Conservation (phyloP, 192 early-diverging fungal genomes). For the Spinellus fusiger region DNA sequence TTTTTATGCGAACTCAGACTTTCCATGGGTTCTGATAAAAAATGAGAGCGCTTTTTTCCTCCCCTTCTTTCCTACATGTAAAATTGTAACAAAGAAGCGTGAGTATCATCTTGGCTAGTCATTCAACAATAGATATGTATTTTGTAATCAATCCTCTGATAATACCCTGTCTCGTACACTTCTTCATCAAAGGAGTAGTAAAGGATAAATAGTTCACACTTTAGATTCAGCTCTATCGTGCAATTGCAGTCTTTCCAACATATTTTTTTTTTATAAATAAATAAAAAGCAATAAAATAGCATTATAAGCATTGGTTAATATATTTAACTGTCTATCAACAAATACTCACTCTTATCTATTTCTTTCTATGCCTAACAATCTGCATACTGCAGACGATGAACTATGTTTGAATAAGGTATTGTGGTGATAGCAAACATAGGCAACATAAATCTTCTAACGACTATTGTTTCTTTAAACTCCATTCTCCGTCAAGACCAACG, state of each 20-base stretch:
- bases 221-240: slow-evolving; percentile 7
- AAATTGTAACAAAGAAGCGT: slow-evolving; percentile 10
- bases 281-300: neutral
- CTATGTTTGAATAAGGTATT: neutral
- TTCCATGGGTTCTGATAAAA: no score
- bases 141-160: slow-evolving; percentile 3
- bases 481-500: no score
- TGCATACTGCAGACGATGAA: neutral
- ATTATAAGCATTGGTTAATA: neutral
- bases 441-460: neutral
- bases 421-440: neutral
- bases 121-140: slow-evolving; percentile 9
- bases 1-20: no score
- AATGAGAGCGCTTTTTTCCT: no score
- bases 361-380: neutral
- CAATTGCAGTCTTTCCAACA: neutral
- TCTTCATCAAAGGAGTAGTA: slow-evolving; percentile 4
- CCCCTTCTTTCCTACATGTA: no score
- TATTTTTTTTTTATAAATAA: no score
- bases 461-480: no score
- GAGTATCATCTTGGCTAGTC: slow-evolving; percentile 8
- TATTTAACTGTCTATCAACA: neutral
- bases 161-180: slow-evolving; percentile 8
- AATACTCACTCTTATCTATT: neutral
- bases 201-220: slow-evolving; percentile 4